Evolutionary conservation across 2,329 filamentous ascomycete species (phyloP), one percentile per base, ranked within the genome.

Genomic region (Hypocreales sp.): DNA sequence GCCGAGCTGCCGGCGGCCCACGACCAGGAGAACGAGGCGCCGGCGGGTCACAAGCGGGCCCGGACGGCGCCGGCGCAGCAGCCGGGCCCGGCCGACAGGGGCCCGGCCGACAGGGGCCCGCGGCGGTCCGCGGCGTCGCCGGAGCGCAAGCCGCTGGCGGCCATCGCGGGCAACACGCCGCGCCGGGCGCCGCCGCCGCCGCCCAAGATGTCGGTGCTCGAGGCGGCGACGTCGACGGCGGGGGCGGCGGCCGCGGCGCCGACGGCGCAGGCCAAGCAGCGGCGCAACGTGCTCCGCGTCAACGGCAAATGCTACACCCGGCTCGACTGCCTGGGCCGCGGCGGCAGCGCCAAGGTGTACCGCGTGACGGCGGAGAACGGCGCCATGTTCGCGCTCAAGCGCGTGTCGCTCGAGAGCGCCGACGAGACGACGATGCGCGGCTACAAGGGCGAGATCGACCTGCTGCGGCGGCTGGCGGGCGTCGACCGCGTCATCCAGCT

Each of bases 281-380:
- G 83, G 44, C 72, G 83, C 25, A 82, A 83, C 35, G 77, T 87
- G 31, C 67, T 95, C 32, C 75, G 77, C 25, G 75, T 98, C 34
- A 98, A 98, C 45, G 82, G 83, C 34, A 92, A 92, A 46, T 70
- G 75, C 20, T 98, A 92, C 46, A 90, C 84, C 14, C 70, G 87
- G 25, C 69, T 95, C 35, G 86, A 93, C 48, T 82, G 79, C 39
- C 76, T 98, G 38, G 90, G 90, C 8, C 77, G 86, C 31, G 90
- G 90, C 35, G 90, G 90, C 18, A 94, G 83, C 40, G 86, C 79
- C 26, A 86, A 92, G 45, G 90, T 98, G 2, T 98, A 93, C 51
- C 77, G 84, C 24, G 90, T 98, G 19, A 92, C 92, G 61, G 87
- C 90, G 0, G 90, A 98, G 50, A 95, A 94, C 45, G 86, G 83